Base-by-base conservation (phyloP, 768 basidiomycete species). In the Calocybe gangraenosa region DNA sequence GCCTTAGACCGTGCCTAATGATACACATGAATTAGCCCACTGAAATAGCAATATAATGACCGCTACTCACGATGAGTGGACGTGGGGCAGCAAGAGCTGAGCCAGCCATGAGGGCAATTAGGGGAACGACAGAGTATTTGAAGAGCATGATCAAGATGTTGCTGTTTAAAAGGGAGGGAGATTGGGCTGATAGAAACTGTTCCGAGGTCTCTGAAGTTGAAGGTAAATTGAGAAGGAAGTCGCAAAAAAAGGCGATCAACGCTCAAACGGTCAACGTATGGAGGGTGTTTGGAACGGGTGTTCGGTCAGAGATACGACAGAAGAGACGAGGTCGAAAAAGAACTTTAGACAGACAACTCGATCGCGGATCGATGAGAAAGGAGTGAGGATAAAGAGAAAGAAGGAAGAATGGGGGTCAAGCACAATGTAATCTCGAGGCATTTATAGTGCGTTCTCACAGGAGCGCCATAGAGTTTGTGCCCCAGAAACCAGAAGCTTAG, bases 71-170 rank as follows among this genome's bases (percentile, higher is more conserved):
- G 36, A 23, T 18, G 34, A 46, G 43, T 11, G 35, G 37, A n/a
- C 21, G 41, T 32, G 65, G 63, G 3, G 57, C 58, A 8, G 58
- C 61, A 23, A 65, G 22, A 7, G 55, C 57, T 3, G 55, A 53
- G 25, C 56, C 49, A n/a, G 53, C 52, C 32, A 59, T 35, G 45
- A 49, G 55, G 32, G 51, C 58, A 21, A 59, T 9, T 30, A 61
- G 52, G 42, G 59, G 57, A 21, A 61, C 17, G 39, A 60, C 47
- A 33, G 58, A 47, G 48, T 54, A 48, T 37, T 52, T 55, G 59
- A 64, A 62, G 48, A 61, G 53, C 58, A 61, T 59, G 40, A 15
- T 23, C 13, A 28, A 44, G 46, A 47, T 52, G 42, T 37, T 10
- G 53, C 42, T 25, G 44, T 42, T 41, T 45, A 36, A 37, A 46